Base-by-base conservation (phyloP, 768 basidiomycete genomes). In the Pisolithus orientalis region DNA sequence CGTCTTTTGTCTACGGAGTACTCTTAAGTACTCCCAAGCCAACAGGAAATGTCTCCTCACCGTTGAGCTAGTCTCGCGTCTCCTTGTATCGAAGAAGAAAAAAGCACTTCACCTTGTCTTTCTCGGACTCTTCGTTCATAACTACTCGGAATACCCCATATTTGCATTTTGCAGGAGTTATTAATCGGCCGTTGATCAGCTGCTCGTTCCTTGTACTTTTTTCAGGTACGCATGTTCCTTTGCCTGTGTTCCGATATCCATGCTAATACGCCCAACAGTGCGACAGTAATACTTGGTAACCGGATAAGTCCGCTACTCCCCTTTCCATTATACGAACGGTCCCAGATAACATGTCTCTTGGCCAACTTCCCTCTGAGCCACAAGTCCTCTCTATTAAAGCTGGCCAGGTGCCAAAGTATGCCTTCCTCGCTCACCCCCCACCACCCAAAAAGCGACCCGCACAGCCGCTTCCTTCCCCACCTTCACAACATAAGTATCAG, bases 351-450 rank as follows among this genome's bases (percentile, higher is more conserved):
- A 45, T 45, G 57, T 49, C 56, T 44, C 34, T 28, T 14, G 32
- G 28, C 29, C 31, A 27, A 6, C 28, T 46, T 17, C 37, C 57
- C 16, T 25, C 56, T 44, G 52, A 47, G 53, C 58, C 58, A 52
- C 58, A 47, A 47, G 47, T 47, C 44, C 43, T 59, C 7, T 27
- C 53, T 50, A 47, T 58, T 51, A 63, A 56, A 55, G 47, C 52
- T 9, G 48, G 60, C 6, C 44, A 24, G n/a, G 49, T 56, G 24
- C 61, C 56, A 0, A 57, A 53, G n/a, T 76, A 75, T 54, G 50
- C 75, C n/a, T 78, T 77, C 58, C 73, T 78, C 2, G 69, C 75
- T 9, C 63, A 68, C 43, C 77, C 74, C 49, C 63, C 72, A 11
- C 67, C 66, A 6, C 67, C 63, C 49, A 75, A 75, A 59, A 67